Evolutionary conservation across 192 early-diverging fungal genomes (phyloP), one percentile per base, ranked within the genome.

Genomic region (Coemansia brasiliensis): DNA sequence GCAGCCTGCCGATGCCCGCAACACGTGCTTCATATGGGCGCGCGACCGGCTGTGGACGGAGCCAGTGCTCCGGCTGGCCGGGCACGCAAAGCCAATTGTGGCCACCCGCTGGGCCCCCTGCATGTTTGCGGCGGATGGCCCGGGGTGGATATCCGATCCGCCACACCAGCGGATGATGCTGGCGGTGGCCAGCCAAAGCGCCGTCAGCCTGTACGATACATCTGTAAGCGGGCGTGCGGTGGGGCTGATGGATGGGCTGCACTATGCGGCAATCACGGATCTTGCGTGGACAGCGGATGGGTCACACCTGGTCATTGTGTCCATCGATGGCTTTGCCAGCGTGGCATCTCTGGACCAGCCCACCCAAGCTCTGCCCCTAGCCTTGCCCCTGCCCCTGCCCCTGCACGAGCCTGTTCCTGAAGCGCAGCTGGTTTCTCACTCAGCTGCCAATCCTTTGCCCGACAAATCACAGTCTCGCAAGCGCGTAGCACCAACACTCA

Each of bases 241-340:
- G 5, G 91, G 85, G 13, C 69, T 87, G 25, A 61, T 94, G 48
- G 74, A 84, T 15, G 88, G 91, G 24, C 74, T 96, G 54, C 95
- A 98, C 67, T 95, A 90, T 69, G 88, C 92, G 13, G 86, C 92
- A 2, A 78, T 96, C 37, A 93, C 94, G 8, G 95, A 98, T 70
- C 57, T 95, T 42, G 74, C 92, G 16, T 96, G 94, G 95, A 87
- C 87, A 0, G 39, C 56, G 21, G 90, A 95, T 60, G 94, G 92
- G 6, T 81, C 82, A 20, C 81, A 83, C 13, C 57, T 97, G 35
- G 70, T 94, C 22, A 69, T 93, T 42, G 76, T 91, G 0, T 93
- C 92, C 0, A 85, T 87, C 1, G 94, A 97, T 63, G 94, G 94
- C 12, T 97, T 89, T 67, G 91, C 90, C 57, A 90, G 88, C 25